Conservation (phyloP, 306 rosid species). For the Gillenia trifoliata region DNA sequence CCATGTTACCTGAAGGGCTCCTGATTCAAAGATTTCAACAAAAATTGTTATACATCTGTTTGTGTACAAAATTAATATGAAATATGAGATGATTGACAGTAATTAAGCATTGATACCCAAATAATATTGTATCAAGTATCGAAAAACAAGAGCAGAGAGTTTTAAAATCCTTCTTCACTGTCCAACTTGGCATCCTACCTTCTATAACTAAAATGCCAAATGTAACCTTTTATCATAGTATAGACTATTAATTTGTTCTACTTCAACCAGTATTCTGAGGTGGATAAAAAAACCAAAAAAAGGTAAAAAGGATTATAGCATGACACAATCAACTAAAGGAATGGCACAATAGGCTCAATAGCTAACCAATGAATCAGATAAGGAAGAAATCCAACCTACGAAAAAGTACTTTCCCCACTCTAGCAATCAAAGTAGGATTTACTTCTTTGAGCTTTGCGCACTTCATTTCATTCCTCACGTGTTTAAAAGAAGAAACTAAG, state of each 20-base stretch:
- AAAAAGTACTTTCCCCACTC: conserved; percentile 44
- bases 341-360: not conserved
- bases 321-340: not conserved
- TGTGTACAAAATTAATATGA: not conserved
- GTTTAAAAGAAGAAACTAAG: conserved; percentile 24
- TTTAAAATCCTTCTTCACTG: not conserved
- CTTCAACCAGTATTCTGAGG: not conserved
- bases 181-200: not conserved
- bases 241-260: not conserved
- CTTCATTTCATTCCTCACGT: conserved; percentile 20
- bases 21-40: conserved; percentile 8
- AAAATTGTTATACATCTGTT: not conserved
- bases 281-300: not conserved
- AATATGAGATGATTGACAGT: not conserved
- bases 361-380: not conserved
- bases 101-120: not conserved
- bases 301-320: not conserved
- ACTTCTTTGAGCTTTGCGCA: not conserved
- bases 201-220: not conserved
- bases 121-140: not conserved
- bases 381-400: conserved; percentile 24
- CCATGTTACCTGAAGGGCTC: conserved; percentile 18
- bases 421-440: conserved; percentile 30
- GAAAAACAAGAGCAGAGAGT: not conserved
- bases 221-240: not conserved